Conservation (phyloP, 371 early-diverging fungal species). For the Circinella minor region DNA sequence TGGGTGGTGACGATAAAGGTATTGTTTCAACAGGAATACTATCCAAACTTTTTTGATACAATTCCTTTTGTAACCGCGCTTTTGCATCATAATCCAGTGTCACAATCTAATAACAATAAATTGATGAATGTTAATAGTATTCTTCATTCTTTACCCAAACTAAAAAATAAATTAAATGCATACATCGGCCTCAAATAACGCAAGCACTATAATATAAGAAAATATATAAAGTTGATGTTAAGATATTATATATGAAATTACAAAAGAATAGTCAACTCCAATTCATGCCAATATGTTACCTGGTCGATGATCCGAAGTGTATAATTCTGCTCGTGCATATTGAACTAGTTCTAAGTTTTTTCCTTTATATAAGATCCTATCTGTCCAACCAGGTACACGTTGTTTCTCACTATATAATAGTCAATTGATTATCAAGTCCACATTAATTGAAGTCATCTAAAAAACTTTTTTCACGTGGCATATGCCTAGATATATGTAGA, state of each 20-base stretch:
- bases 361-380: slow-evolving; percentile 78
- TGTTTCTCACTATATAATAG: slow-evolving; percentile 71
- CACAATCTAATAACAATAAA: slow-evolving; percentile 27
- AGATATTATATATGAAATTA: not conserved
- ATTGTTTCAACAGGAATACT: slow-evolving; percentile 24
- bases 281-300: slow-evolving; percentile 30
- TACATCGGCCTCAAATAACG: slow-evolving; percentile 52
- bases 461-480: too few species aligned
- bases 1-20: slow-evolving; percentile 12
- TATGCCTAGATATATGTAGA: not conserved
- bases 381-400: slow-evolving; percentile 91
- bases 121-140: not conserved
- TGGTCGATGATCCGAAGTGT: slow-evolving; percentile 83
- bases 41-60: slow-evolving; percentile 51
- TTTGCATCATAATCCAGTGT: slow-evolving; percentile 49
- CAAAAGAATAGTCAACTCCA: not conserved
- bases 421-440: not conserved
- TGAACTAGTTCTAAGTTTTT: slow-evolving; percentile 38
- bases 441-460: too few species aligned
- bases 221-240: too few species aligned
- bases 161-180: not conserved
- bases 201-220: slow-evolving; percentile 31
- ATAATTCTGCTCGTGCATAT: slow-evolving; percentile 70
- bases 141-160: not conserved
- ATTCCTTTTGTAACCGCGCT: slow-evolving; percentile 43